phyloP scores from a whole-genome alignment of 306 rosid genomes.

The Cucumis cinereus region DNA sequence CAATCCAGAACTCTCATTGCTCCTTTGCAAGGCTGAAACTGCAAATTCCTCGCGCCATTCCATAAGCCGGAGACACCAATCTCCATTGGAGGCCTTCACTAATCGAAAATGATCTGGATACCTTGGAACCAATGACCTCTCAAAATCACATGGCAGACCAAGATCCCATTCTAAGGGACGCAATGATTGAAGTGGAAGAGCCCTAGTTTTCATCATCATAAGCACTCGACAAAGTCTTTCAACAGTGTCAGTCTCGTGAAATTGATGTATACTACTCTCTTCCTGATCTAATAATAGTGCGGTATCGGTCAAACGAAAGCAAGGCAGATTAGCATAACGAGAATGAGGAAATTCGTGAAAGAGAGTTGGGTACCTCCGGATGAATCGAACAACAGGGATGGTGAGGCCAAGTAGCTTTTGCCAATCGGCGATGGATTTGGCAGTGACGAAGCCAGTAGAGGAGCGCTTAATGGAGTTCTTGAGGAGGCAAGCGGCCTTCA shows the following conservation, averaged over 20 bases:
- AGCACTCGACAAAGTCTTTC: conserved; percentile 52
- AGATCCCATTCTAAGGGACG: conserved; percentile 67
- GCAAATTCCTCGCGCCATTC: conserved; percentile 62
- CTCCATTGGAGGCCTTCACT: conserved; percentile 39
- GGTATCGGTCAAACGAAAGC: conserved; percentile 67
- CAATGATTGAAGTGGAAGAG: conserved; percentile 37
- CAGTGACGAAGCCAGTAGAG: conserved; percentile 63
- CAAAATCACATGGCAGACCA: conserved; percentile 70
- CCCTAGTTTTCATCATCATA: conserved; percentile 55
- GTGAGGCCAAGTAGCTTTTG: conserved; percentile 85
- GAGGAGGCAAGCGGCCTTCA: conserved; percentile 76
- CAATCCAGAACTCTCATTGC: conserved; percentile 24
- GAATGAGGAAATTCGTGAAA: conserved; percentile 80
- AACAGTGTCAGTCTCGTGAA: conserved; percentile 37
- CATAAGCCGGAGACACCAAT: conserved; percentile 19
- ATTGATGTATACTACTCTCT: conserved; percentile 38
- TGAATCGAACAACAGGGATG: conserved; percentile 80
- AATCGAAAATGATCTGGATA: conserved; percentile 42
- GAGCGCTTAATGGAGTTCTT: conserved; percentile 82
- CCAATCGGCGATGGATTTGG: conserved; percentile 64
- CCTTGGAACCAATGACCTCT: conserved; percentile 47
- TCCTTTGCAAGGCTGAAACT: conserved; percentile 55
- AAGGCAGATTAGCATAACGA: conserved; percentile 56
- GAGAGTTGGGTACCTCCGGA: conserved; percentile 76
- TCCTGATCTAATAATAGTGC: conserved; percentile 47